A percentile compares a stretch with the other conserved stretches of the same genome.
Evolutionary conservation across 805 yeast genomes (phyloP).

Genomic region (Yarrowia sp.): DNA sequence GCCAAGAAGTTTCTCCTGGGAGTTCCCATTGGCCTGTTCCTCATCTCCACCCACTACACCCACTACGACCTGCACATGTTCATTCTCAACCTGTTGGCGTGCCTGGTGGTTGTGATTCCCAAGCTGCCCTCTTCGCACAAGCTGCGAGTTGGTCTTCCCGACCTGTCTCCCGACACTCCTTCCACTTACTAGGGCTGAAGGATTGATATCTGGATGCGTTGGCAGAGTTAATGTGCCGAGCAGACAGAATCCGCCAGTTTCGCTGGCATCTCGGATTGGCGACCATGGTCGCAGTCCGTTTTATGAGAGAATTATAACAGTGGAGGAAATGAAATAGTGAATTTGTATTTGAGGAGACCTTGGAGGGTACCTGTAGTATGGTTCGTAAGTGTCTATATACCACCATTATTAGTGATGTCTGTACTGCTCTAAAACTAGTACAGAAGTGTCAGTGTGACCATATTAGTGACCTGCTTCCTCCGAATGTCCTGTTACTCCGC

Average conservation of each 20-base stretch:
- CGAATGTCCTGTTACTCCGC: too few relatives aligned
- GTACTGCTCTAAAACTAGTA: constrained; percentile 12
- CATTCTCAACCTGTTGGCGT: constrained; percentile 71
- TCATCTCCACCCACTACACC: constrained; percentile 85
- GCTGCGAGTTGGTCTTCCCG: constrained; percentile 37
- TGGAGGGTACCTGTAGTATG: not conserved
- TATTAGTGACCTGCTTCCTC: too few relatives aligned
- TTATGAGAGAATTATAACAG: not conserved
- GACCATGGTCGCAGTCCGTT: not conserved
- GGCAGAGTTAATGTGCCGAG: not conserved
- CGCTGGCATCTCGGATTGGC: not conserved
- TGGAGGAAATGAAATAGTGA: constrained; percentile 12
- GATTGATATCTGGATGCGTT: not conserved
- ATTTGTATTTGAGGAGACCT: not conserved
- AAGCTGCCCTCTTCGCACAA: constrained; percentile 61
- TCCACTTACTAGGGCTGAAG: not conserved
- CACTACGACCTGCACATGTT: constrained; percentile 78
- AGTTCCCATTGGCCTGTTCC: constrained; percentile 86
- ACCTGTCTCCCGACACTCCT: constrained; percentile 24
- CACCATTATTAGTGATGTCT: not conserved
- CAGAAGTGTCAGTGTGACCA: not conserved
- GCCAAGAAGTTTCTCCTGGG: constrained; percentile 87
- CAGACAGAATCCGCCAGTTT: not conserved
- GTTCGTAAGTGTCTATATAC: not conserved
- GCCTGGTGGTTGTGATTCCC: constrained; percentile 85